Conservation (phyloP, 2,329 filamentous ascomycete species). For the Colletotrichum sp. region DNA sequence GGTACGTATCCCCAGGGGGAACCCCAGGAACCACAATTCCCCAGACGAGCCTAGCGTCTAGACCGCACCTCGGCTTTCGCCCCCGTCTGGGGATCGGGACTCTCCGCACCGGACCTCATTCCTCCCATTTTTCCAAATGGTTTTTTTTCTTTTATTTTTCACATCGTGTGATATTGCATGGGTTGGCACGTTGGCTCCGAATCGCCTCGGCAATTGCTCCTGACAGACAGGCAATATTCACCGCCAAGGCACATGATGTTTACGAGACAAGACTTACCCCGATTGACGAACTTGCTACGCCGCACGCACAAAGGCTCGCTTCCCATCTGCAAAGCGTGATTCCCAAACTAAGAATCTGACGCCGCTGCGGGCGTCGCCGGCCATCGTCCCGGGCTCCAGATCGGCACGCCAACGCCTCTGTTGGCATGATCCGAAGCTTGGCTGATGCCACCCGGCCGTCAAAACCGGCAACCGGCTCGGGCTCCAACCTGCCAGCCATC, state of each 20-base stretch:
- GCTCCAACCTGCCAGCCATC: not conserved
- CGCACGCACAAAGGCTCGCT: not conserved
- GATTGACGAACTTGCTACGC: not conserved
- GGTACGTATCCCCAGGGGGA: not conserved
- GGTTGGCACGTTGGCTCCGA: not conserved
- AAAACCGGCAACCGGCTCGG: not conserved
- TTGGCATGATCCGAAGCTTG: not conserved
- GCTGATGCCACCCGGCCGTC: constrained; percentile 4
- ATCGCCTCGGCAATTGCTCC: not conserved
- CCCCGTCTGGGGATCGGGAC: constrained; percentile 17
- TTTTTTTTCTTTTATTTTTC: not conserved
- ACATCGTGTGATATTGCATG: not conserved
- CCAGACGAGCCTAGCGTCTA: constrained; percentile 13
- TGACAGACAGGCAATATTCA: not conserved
- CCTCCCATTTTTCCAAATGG: not conserved
- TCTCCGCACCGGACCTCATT: not conserved
- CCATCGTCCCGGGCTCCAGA: not conserved
- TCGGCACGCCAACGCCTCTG: not conserved
- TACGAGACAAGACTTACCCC: not conserved
- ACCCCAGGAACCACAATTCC: constrained; percentile 10
- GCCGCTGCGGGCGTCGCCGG: not conserved
- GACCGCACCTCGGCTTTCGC: constrained; percentile 8
- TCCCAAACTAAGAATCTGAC: not conserved
- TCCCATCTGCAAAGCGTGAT: not conserved
- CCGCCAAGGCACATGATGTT: fast-evolving